phyloP scores from a whole-genome alignment of 2,329 filamentous ascomycete genomes.

The Chaetomiaceae sp. region DNA sequence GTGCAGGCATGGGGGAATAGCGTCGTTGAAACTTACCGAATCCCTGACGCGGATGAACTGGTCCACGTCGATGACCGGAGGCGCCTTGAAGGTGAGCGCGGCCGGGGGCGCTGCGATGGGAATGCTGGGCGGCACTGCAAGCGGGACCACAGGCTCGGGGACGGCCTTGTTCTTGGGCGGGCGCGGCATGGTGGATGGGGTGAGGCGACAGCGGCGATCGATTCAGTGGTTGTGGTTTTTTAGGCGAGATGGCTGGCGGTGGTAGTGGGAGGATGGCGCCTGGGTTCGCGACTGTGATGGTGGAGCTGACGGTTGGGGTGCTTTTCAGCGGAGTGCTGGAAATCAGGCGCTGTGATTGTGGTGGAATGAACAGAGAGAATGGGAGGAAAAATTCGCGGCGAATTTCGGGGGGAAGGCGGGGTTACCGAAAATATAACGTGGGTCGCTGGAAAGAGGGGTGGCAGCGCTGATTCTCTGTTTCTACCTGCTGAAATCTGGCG shows the following conservation, averaged over 20 bases:
- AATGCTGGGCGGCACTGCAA: slow-evolving; percentile 22
- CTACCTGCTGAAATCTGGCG: slow-evolving; percentile 20
- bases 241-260: background rate
- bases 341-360: slow-evolving; percentile 13
- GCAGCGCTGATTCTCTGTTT: slow-evolving; percentile 23
- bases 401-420: slow-evolving; percentile 24
- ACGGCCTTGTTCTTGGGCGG: slow-evolving; percentile 37
- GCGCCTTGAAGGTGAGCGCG: slow-evolving; percentile 20
- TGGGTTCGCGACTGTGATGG: slow-evolving; percentile 26
- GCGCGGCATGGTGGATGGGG: slow-evolving; percentile 36
- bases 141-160: slow-evolving; percentile 12
- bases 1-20: background rate
- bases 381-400: slow-evolving; percentile 23
- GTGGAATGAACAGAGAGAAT: slow-evolving; percentile 24
- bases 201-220: background rate
- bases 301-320: slow-evolving; percentile 16
- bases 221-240: slow-evolving; percentile 1
- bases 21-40: slow-evolving; percentile 55
- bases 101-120: slow-evolving; percentile 1
- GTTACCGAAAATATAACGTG: slow-evolving; percentile 26
- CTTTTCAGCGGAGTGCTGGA: slow-evolving; percentile 9
- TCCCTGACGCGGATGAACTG: slow-evolving; percentile 77
- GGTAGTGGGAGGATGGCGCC: slow-evolving; percentile 16
- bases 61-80: slow-evolving; percentile 57
- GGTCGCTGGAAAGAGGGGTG: slow-evolving; percentile 14